Evolutionary conservation across 148 eudicot genomes (phyloP), one percentile per base, ranked within the genome.

Genomic region (Cornus controversa): DNA sequence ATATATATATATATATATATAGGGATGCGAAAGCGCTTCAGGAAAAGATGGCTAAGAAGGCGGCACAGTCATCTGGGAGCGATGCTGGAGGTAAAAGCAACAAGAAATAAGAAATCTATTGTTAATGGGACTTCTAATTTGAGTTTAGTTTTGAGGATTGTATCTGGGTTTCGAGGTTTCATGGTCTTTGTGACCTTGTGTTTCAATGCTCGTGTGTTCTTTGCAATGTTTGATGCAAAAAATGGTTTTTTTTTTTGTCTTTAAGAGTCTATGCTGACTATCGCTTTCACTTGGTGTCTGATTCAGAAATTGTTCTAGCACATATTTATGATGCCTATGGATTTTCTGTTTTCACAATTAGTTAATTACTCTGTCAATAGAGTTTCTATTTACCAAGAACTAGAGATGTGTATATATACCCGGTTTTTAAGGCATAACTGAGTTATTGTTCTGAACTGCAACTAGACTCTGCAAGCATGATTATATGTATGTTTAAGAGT

Each of bases 11-110:
- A 5, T 76, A 74, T 31, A 42, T 75, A 11, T 63, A 37, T 66
- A 94, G 98, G 89, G 97, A 94, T 81, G 98, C 90, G 10, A 94
- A 94, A 87, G 98, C 98, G 0, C 90, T 94, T 25, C 97, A 94
- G 76, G 98, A 94, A 82, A 94, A 94, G 86, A 34, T 70, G 0
- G 93, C 98, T 11, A 94, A 94, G 88, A 94, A 94, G 83, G 93
- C 92, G 27, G 89, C 83, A 0, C 79, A 84, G 71, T 89, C 82
- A 10, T 63, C 69, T 20, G 85, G 87, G 15, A 74, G 82, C 37
- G 89, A 85, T 81, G 88, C 82, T 77, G 93, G 86, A 83, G 91
- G 89, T 87, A 89, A 86, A 83, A 80, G 78, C 91, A 84, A 36
- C 85, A 92, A 90, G 83, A 92, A 94, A 83, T 94, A 85, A 86